Conservation (phyloP, 192 early-diverging fungal species). For the Coemansia sp. region DNA sequence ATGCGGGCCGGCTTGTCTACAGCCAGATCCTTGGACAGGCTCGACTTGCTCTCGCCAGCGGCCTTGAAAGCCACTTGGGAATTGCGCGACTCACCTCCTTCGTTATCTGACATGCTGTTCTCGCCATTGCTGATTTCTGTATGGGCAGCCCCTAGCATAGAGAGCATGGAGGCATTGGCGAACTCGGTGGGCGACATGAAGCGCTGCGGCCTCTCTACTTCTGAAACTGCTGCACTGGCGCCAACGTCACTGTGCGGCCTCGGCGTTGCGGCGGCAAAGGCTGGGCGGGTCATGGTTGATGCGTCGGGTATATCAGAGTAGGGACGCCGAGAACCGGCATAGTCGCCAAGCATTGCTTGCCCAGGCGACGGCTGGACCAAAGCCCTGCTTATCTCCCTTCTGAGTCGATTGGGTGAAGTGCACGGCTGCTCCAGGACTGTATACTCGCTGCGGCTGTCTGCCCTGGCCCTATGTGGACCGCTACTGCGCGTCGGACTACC, state of each 20-base stretch:
- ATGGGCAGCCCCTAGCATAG: conserved; percentile 26
- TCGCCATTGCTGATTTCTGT: not conserved
- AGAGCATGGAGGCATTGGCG: conserved; percentile 36
- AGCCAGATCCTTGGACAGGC: not conserved
- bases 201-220: not conserved
- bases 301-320: not conserved
- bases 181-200: conserved; percentile 30
- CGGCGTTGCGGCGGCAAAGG: not conserved
- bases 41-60: not conserved
- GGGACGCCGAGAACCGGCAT: not conserved
- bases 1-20: conserved; percentile 25
- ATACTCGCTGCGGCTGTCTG: not conserved
- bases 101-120: not conserved
- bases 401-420: not conserved
- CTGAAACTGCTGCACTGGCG: not conserved
- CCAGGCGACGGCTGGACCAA: not conserved
- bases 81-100: not conserved
- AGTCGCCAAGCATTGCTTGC: not conserved
- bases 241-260: not conserved
- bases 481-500: not conserved
- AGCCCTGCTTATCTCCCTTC: not conserved
- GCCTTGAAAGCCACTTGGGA: not conserved
- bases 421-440: not conserved
- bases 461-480: not conserved
- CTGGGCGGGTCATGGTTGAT: not conserved